Conservation (phyloP, 2,329 filamentous ascomycete species). For the Rutstroemia sp. region DNA sequence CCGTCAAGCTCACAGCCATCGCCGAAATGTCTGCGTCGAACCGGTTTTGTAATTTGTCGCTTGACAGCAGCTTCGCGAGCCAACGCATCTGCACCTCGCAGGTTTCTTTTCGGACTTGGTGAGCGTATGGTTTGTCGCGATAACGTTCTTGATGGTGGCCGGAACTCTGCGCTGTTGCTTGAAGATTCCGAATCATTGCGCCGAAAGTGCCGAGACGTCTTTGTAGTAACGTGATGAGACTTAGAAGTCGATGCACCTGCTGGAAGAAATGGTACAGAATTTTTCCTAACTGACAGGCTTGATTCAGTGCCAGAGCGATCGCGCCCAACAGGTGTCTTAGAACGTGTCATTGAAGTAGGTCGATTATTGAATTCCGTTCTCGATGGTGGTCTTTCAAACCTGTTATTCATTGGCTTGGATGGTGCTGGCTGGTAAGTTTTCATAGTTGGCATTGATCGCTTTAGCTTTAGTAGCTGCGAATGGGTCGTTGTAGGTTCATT, state of each 20-base stretch:
- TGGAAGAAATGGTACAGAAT: slow-evolving; percentile 68
- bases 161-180: slow-evolving; percentile 47
- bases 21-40: slow-evolving; percentile 67
- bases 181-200: slow-evolving; percentile 77
- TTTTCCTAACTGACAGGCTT: slow-evolving; percentile 47
- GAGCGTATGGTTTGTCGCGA: slow-evolving; percentile 49
- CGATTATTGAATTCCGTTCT: slow-evolving; percentile 42
- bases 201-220: slow-evolving; percentile 62
- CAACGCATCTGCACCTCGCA: slow-evolving; percentile 35
- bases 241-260: slow-evolving; percentile 66
- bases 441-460: slow-evolving; percentile 57
- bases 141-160: slow-evolving; percentile 48
- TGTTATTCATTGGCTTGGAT: slow-evolving; percentile 39
- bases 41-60: slow-evolving; percentile 68
- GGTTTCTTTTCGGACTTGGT: slow-evolving; percentile 47
- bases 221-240: slow-evolving; percentile 71
- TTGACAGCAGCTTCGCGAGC: slow-evolving; percentile 44
- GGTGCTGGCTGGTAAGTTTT: slow-evolving; percentile 41
- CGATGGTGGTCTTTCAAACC: slow-evolving; percentile 53
- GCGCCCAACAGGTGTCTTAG: slow-evolving; percentile 63
- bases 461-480: slow-evolving; percentile 56
- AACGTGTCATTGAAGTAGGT: slow-evolving; percentile 46
- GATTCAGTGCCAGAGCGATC: slow-evolving; percentile 40
- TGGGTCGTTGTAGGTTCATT: slow-evolving; percentile 57
- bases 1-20: slow-evolving; percentile 87